Percentiles rank a stretch among this genome's conserved stretches.
Evolutionary conservation across 177 flowering plant species (phyloP).

Genomic region (Vitis hybrid): DNA sequence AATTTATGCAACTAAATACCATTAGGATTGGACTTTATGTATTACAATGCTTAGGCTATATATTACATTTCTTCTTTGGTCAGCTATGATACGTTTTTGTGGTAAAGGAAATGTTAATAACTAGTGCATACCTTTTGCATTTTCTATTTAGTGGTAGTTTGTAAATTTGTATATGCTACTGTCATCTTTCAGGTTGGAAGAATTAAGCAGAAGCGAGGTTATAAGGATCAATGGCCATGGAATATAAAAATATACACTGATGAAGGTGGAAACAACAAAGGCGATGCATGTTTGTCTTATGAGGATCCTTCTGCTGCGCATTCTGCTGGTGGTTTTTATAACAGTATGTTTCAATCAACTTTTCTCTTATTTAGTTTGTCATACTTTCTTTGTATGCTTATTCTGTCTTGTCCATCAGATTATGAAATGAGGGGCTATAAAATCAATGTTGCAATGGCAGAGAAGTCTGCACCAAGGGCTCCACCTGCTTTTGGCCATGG

Average conservation of each 20-base stretch:
- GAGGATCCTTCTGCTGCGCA: slow-evolving; percentile 99
- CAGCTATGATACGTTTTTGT: not conserved
- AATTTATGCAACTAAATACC: not conserved
- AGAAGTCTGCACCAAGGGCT: slow-evolving; percentile 84
- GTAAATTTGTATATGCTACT: not conserved
- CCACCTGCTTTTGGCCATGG: slow-evolving; percentile 64
- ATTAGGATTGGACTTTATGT: not conserved
- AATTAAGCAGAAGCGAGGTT: slow-evolving; percentile 95
- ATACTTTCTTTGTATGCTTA: not conserved
- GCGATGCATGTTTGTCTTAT: slow-evolving; percentile 82
- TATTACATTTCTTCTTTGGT: not conserved
- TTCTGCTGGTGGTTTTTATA: slow-evolving; percentile 91
- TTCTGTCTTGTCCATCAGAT: slow-evolving; percentile 40
- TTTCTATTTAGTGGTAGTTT: not conserved
- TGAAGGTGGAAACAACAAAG: slow-evolving; percentile 85
- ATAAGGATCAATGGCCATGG: slow-evolving; percentile 99
- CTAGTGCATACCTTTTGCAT: not conserved
- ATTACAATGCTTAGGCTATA: not conserved
- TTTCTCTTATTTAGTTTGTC: not conserved
- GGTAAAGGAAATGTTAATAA: not conserved
- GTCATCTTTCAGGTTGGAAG: slow-evolving; percentile 70
- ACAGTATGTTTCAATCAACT: slow-evolving; percentile 35
- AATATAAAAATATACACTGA: slow-evolving; percentile 90
- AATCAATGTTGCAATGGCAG: slow-evolving; percentile 92
- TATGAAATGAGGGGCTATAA: slow-evolving; percentile 82